Percentiles rank a stretch among this genome's conserved stretches.
Conservation (phyloP, 352 stramenopile species). For the Pythium oligandrum region DNA sequence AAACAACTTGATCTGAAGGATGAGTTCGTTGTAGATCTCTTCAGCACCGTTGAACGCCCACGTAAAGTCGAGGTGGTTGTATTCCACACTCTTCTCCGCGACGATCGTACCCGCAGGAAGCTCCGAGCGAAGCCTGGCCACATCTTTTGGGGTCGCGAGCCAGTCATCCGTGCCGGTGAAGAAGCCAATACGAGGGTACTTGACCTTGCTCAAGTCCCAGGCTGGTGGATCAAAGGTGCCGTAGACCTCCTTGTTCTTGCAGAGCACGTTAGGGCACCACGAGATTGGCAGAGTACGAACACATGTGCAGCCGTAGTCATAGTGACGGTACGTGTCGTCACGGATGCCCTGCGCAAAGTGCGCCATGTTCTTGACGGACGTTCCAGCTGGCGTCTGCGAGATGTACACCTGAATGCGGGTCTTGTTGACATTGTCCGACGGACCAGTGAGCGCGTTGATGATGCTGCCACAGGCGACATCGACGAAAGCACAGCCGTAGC, state of each 20-base stretch:
- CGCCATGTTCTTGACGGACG: conserved; percentile 60
- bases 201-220: conserved; percentile 37
- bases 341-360: conserved; percentile 61
- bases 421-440: conserved; percentile 43
- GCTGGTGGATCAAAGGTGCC: conserved; percentile 29
- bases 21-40: conserved; percentile 48
- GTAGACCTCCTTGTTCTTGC: conserved; percentile 56
- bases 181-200: conserved; percentile 47
- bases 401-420: conserved; percentile 61
- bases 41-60: conserved; percentile 57
- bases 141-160: conserved; percentile 40
- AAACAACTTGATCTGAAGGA: conserved; percentile 48
- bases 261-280: conserved; percentile 37
- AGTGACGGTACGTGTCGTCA: conserved; percentile 50
- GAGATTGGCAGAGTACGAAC: conserved; percentile 25
- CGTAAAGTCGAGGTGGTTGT: conserved; percentile 70
- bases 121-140: conserved; percentile 35
- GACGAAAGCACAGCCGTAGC: conserved; percentile 35
- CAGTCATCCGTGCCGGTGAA: conserved; percentile 46
- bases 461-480: conserved; percentile 33
- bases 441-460: conserved; percentile 36
- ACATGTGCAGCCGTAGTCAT: conserved; percentile 58
- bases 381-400: conserved; percentile 50
- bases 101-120: conserved; percentile 47
- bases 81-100: conserved; percentile 36